Base-by-base conservation (phyloP, 345 rosid species). In the Euphorbia pulcherrima region DNA sequence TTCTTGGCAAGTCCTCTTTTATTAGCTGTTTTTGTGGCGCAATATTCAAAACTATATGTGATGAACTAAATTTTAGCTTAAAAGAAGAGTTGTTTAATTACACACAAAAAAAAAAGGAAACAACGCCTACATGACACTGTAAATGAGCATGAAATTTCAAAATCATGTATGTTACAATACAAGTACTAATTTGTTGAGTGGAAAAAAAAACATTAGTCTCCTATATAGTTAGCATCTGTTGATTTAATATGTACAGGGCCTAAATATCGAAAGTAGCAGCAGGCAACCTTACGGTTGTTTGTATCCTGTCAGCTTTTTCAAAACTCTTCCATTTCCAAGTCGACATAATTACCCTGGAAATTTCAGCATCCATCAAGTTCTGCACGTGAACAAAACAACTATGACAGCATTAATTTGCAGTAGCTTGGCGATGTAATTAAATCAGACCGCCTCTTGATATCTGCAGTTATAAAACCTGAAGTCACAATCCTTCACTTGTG, bases 401-500 rank as follows among this genome's bases (percentile, higher is more conserved):
- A n/a, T n/a, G 26, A 12, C 18, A 37, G 40, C n/a, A 60, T 29
- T 51, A 2, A 13, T 46, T 56, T n/a, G 63, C 27, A 17, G 63
- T 21, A 17, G 30, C 39, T 27, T 8, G 52, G 29, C 29, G 29
- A 35, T 40, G 51, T 41, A 64, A 71, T 57, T 64, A 82, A 75
- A 75, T 72, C 8, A 83, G 83, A 65, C 83, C 74, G 29, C 65
- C 83, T 72, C 73, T 75, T 5, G 78, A 77, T 64, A 75, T 77
- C 86, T 82, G 82, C 78, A 62, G n/a, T 73, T 59, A 60, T 1
- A 61, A 68, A 33, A n/a, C 67, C 54, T 46, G 64, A 18, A 62
- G 67, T 77, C 71, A 76, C 20, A 54, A 21, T 60, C 54, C 74
- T 60, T 68, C 17, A 14, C 26, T 28, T 26, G 20, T 62, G 51